Evolutionary conservation across 116 monocot genomes (phyloP).

Genomic region (Papilionanthe hybrid): DNA sequence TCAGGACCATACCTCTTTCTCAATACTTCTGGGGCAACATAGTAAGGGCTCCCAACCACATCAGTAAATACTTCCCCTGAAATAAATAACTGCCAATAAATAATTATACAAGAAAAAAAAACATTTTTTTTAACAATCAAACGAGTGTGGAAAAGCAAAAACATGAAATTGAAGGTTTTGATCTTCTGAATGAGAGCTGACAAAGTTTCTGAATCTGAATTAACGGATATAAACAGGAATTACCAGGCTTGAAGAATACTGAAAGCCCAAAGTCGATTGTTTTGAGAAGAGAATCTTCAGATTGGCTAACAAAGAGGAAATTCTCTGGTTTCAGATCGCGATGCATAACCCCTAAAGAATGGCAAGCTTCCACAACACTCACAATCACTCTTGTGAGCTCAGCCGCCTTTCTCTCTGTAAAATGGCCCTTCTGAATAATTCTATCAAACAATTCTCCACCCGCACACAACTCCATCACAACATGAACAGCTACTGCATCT

Average conservation of each 20-base stretch:
- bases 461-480: constrained; percentile 41
- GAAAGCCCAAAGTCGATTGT: constrained; percentile 41
- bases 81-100: constrained; percentile 1
- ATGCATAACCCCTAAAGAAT: constrained; percentile 45
- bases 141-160: neutral
- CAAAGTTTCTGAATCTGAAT: neutral
- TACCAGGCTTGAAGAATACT: constrained; percentile 41
- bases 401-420: constrained; percentile 34
- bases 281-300: constrained; percentile 30
- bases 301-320: constrained; percentile 29
- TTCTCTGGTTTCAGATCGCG: constrained; percentile 42
- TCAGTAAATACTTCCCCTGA: constrained; percentile 33
- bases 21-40: constrained; percentile 42
- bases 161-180: neutral
- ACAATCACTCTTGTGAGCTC: constrained; percentile 38
- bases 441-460: constrained; percentile 47
- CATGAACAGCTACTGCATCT: constrained; percentile 34
- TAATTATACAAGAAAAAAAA: neutral
- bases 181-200: neutral
- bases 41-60: constrained; percentile 41
- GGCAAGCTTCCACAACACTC: constrained; percentile 39
- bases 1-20: constrained; percentile 33
- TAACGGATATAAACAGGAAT: neutral
- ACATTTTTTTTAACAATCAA: neutral
- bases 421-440: constrained; percentile 36